Base-by-base conservation (phyloP, 306 rosid species). In the Benincasa hispida region DNA sequence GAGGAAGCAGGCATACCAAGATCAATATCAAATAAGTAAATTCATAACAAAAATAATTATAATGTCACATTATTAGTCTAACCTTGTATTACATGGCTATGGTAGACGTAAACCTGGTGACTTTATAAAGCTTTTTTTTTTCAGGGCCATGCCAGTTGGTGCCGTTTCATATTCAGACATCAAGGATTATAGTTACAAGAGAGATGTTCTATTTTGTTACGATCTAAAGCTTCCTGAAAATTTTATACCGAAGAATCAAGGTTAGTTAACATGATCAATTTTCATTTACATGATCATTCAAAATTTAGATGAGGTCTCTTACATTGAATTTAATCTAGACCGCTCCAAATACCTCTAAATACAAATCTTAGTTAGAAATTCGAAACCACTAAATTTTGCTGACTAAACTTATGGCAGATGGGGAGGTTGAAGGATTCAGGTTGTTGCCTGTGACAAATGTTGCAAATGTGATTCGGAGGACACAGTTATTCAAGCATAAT, bases 1-100 rank as follows among this genome's bases (percentile, higher is more conserved):
- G 98, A 93, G 87, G 98, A 91, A 88, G 98, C 98, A 2, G 97
- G 98, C 77, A 93, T 93, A 39, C 94, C 96, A 8, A 85, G 89
- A 60, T 85, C 94, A 83, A 76, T 91, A 77, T 87, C 97, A 25
- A 81, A 78, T 3, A 9, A 83, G 98, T 87, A 83, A 77, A 86
- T 78, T 79, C 75, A 13, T 72, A 24, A 66, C 55, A 22, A 34
- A 67, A 72, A 48, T 55, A 22, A 22, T 37, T 41, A 53, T 25
- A 53, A 9, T 22, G 72, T 37, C 79, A 7, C 9, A 8, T 25
- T 54, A 34, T n/a, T n/a, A n/a, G 42, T 41, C 1, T 69, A 22
- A 22, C 54, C 74, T 41, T 68, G 19, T 41, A 39, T 68, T n/a
- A n/a, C 28, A n/a, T n/a, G 32, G 74, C 41, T 67, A n/a, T 35